Evolutionary conservation across 257 asterid genomes (phyloP).

Genomic region (Solanum arcanum): DNA sequence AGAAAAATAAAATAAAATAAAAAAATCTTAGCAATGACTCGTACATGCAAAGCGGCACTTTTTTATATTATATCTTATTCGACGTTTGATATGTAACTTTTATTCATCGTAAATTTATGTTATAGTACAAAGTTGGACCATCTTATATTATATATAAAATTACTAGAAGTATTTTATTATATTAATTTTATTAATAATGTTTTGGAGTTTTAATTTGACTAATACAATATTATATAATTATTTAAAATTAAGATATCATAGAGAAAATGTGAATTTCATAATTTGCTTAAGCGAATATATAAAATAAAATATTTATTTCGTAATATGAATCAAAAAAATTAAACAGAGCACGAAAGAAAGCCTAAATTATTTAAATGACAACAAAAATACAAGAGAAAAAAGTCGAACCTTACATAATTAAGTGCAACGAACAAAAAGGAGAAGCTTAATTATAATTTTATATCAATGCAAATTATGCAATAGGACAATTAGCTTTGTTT

Average conservation of each 20-base stretch:
- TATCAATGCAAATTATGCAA: not conserved
- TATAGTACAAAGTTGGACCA: not conserved
- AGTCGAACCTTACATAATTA: conserved; percentile 2
- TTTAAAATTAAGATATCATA: too few relatives aligned
- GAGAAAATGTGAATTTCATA: not conserved
- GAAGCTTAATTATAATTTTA: not conserved
- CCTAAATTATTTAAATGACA: not conserved
- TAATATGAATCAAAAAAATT: not conserved
- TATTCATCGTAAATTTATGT: not conserved
- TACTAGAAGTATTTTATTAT: too few relatives aligned
- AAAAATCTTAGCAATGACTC: not conserved
- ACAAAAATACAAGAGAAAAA: not conserved
- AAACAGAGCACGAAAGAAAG: not conserved
- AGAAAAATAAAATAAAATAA: not conserved
- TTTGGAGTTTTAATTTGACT: too few relatives aligned
- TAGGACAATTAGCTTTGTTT: not conserved
- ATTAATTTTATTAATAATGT: too few relatives aligned
- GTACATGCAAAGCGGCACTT: not conserved
- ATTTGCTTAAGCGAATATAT: not conserved
- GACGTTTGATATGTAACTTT: not conserved
- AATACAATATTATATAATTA: not conserved
- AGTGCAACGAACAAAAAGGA: conserved; percentile 1
- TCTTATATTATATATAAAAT: too few relatives aligned
- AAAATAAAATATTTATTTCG: not conserved
- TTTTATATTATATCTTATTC: not conserved